Evolutionary conservation across 768 basidiomycete genomes (phyloP).

Genomic region (Leccinum subtestaceum): DNA sequence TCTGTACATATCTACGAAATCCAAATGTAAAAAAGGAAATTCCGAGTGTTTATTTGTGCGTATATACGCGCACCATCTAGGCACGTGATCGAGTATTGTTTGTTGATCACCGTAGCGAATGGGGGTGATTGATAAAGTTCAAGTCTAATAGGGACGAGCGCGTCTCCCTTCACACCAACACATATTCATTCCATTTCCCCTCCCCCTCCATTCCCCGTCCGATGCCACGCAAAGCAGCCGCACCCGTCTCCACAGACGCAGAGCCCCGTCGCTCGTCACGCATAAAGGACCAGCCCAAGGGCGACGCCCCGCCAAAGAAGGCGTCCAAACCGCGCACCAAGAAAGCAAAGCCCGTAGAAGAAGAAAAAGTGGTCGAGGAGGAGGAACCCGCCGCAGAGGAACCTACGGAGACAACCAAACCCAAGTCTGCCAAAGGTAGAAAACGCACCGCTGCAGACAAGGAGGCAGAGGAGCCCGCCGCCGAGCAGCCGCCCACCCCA

Average conservation of each 20-base stretch:
- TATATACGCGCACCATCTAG: constrained; percentile 29
- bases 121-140: constrained; percentile 33
- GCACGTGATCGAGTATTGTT: constrained; percentile 36
- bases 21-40: not conserved
- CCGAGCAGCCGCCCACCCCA: constrained; percentile 17
- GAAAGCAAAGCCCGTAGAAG: constrained; percentile 38
- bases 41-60: constrained; percentile 21
- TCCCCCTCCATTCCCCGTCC: not conserved
- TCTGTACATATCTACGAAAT: no score
- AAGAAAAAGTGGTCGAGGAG: constrained; percentile 45
- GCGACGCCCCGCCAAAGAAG: constrained; percentile 52
- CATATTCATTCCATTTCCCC: not conserved
- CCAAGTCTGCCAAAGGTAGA: constrained; percentile 48
- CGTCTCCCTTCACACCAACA: constrained; percentile 26
- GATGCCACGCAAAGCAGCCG: constrained; percentile 74
- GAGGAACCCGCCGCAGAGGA: constrained; percentile 34
- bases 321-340: constrained; percentile 59
- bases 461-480: constrained; percentile 36
- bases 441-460: constrained; percentile 50
- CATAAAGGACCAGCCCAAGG: constrained; percentile 70
- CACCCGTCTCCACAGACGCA: constrained; percentile 39
- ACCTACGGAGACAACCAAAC: constrained; percentile 36
- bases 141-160: constrained; percentile 29
- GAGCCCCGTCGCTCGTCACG: constrained; percentile 71
- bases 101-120: constrained; percentile 29